These are phyloP conservation scores for Mycena sanguinolenta DNA, from an alignment of 768 basidiomycete species.

Conservation along the genomic window DNA sequence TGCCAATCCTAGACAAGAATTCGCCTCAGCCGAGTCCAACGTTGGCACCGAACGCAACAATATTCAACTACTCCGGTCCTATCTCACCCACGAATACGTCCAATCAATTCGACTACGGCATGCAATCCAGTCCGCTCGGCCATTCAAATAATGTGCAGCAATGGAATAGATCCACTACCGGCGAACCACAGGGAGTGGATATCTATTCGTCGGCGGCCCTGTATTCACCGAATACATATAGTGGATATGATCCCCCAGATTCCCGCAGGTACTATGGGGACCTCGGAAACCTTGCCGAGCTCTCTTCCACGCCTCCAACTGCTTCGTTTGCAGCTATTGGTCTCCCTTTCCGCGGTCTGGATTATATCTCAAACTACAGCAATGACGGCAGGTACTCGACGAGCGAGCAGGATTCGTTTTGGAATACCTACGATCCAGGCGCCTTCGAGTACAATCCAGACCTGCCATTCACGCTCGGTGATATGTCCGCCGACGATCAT, in stretches of 20 bases:
- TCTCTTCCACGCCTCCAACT: conserved; percentile 71
- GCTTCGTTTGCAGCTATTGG: conserved; percentile 77
- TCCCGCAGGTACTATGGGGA: conserved; percentile 42
- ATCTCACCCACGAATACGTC: conserved; percentile 64
- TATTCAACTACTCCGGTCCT: conserved; percentile 55
- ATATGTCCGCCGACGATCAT: conserved; percentile 54
- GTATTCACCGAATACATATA: conserved; percentile 59
- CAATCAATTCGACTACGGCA: conserved; percentile 64
- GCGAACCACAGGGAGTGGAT: conserved; percentile 55
- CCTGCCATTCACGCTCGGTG: conserved; percentile 74
- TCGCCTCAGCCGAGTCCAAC: conserved; percentile 70
- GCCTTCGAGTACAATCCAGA: conserved; percentile 86
- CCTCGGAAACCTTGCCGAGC: conserved; percentile 52
- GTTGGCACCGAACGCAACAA: conserved; percentile 54
- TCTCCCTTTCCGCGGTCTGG: conserved; percentile 87
- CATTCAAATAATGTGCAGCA: conserved; percentile 56
- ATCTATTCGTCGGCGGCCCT: conserved; percentile 56
- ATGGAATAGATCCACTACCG: conserved; percentile 59
- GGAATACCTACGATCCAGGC: conserved; percentile 78
- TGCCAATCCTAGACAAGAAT: conserved; percentile 60
- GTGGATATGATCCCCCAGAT: conserved; percentile 54
- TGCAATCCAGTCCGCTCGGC: conserved; percentile 54
- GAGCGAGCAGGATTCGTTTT: conserved; percentile 64
- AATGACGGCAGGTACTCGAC: conserved; percentile 64
- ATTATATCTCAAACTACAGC: conserved; percentile 85